Evolutionary conservation across 2,329 filamentous ascomycete genomes (phyloP).

Genomic region (Emydomyces testavorans): DNA sequence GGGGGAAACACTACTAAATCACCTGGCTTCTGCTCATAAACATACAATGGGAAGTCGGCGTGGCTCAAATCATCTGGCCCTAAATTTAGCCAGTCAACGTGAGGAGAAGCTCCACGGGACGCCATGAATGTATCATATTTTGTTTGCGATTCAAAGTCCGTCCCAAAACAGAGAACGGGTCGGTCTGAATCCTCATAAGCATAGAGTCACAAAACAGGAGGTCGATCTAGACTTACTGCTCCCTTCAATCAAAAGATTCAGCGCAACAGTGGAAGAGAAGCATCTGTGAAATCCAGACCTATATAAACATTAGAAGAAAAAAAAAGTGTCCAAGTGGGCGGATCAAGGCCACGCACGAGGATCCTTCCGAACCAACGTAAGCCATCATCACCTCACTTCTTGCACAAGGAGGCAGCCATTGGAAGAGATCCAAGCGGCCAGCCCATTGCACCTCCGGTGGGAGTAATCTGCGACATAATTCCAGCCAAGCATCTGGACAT

Average conservation of each 20-base stretch:
- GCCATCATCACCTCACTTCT: slow-evolving; percentile 31
- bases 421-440: slow-evolving; percentile 27
- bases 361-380: slow-evolving; percentile 28
- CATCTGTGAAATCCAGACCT: slow-evolving; percentile 30
- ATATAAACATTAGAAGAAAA: slow-evolving; percentile 5
- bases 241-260: slow-evolving; percentile 27
- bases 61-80: slow-evolving; percentile 22
- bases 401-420: slow-evolving; percentile 26
- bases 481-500: slow-evolving; percentile 26
- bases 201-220: neutral
- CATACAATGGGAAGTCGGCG: slow-evolving; percentile 30
- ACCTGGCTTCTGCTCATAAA: slow-evolving; percentile 25
- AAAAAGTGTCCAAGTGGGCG: neutral
- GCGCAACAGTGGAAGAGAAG: slow-evolving; percentile 28
- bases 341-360: slow-evolving; percentile 18
- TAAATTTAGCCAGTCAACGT: slow-evolving; percentile 29
- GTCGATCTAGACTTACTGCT: slow-evolving; percentile 18
- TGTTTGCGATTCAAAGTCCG: slow-evolving; percentile 25
- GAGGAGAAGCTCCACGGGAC: slow-evolving; percentile 25
- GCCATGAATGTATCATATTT: slow-evolving; percentile 28
- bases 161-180: slow-evolving; percentile 27
- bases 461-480: slow-evolving; percentile 22
- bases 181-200: slow-evolving; percentile 15
- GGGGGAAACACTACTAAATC: slow-evolving; percentile 30
- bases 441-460: slow-evolving; percentile 26